A percentile compares a stretch with the other conserved stretches of the same genome.
These are phyloP conservation scores for Sonneratia alba DNA, from an alignment of 345 rosid genomes.

Conservation along the genomic window DNA sequence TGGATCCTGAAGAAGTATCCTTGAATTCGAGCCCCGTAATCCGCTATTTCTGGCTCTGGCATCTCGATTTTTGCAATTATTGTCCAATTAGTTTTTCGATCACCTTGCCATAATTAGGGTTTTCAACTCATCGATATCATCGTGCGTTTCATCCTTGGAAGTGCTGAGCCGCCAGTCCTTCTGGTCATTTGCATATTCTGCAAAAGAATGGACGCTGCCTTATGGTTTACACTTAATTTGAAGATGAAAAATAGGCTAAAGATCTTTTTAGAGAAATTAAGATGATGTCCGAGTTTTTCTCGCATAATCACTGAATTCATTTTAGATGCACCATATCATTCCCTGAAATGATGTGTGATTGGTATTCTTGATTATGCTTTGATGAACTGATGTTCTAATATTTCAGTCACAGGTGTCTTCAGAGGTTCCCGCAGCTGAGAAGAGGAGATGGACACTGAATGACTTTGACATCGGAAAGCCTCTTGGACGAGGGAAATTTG, in stretches of 20 bases:
- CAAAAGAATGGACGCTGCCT: background rate
- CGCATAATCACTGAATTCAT: background rate
- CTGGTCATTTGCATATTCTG: background rate
- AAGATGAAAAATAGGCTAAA: background rate
- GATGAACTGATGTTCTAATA: background rate
- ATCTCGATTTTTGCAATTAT: background rate
- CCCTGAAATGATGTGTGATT: background rate
- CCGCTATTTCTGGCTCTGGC: background rate
- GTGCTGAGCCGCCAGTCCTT: background rate
- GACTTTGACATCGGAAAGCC: constrained; percentile 96
- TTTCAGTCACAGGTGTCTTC: constrained; percentile 39
- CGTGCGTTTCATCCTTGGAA: background rate
- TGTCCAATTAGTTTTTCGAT: constrained; percentile 8
- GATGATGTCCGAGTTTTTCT: background rate
- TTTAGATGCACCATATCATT: background rate
- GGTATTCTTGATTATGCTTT: background rate
- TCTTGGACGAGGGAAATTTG: constrained; percentile 91
- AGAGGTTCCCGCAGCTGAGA: constrained; percentile 40
- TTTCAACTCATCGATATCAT: background rate
- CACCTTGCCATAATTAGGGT: constrained; percentile 1
- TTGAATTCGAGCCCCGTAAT: background rate
- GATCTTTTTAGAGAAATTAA: too few relatives aligned
- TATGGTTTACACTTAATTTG: background rate
- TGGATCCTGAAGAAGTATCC: background rate
- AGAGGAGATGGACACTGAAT: constrained; percentile 65